Percentiles rank a stretch among this genome's conserved stretches.
phyloP scores from a whole-genome alignment of 108 stramenopile genomes.

The Ochromonas danica region DNA sequence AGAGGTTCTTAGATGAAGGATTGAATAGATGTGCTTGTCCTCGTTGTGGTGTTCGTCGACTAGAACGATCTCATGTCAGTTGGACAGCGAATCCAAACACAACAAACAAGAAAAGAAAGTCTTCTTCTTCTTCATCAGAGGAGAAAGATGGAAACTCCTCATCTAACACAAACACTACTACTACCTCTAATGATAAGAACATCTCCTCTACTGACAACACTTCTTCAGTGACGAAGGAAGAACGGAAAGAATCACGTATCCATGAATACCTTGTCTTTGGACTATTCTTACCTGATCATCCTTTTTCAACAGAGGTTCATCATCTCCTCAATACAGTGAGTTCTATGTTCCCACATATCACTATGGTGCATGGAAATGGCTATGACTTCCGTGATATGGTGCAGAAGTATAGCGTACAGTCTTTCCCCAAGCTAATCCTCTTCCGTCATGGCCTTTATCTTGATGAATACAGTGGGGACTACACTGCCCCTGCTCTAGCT shows the following conservation, averaged over 20 bases:
- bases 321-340: not conserved
- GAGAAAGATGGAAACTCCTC: too few species aligned
- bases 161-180: not conserved
- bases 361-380: not conserved
- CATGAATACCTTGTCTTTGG: constrained; percentile 17
- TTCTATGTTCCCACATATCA: not conserved
- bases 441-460: not conserved
- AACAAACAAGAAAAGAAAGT: not conserved
- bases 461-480: not conserved
- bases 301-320: not conserved
- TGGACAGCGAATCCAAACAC: not conserved
- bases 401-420: not conserved
- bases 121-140: not conserved
- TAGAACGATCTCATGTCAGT: not conserved
- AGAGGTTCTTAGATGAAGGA: not conserved
- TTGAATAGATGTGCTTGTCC: not conserved
- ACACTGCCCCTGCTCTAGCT: not conserved
- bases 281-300: constrained; percentile 2
- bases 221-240: not conserved
- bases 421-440: not conserved
- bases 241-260: not conserved
- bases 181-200: not conserved
- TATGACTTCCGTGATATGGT: not conserved
- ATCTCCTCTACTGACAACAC: not conserved
- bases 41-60: not conserved